Evolutionary conservation across 2,329 filamentous ascomycete genomes (phyloP).

Genomic region (Arthrobotrys sinensis): DNA sequence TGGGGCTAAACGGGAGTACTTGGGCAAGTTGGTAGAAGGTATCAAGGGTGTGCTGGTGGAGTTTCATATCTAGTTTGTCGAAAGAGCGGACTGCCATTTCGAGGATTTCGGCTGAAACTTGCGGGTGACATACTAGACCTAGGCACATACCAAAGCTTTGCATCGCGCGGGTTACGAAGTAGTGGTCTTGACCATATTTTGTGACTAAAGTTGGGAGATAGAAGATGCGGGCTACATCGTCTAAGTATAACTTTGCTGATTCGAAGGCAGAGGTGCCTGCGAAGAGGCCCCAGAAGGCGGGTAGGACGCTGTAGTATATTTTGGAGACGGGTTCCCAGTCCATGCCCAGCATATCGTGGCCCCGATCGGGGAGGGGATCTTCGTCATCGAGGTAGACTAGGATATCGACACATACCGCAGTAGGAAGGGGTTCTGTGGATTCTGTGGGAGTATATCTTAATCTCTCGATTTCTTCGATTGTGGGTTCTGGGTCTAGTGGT

Average conservation of each 20-base stretch:
- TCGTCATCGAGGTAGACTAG: constrained; percentile 25
- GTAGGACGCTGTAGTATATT: constrained; percentile 41
- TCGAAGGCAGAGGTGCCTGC: constrained; percentile 52
- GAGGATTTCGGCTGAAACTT: constrained; percentile 41
- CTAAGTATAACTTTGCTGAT: constrained; percentile 50
- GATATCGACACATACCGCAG: constrained; percentile 32
- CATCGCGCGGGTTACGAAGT: constrained; percentile 43
- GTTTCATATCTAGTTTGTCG: constrained; percentile 43
- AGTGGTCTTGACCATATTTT: constrained; percentile 44
- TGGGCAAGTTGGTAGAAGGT: constrained; percentile 50
- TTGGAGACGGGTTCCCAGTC: constrained; percentile 44
- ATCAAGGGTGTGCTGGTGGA: constrained; percentile 45
- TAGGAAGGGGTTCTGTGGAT: constrained; percentile 38
- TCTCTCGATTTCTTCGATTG: constrained; percentile 45
- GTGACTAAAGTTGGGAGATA: constrained; percentile 52
- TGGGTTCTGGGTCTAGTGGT: constrained; percentile 35
- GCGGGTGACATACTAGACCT: constrained; percentile 45
- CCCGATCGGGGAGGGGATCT: constrained; percentile 40
- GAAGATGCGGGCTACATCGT: constrained; percentile 49
- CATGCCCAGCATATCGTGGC: constrained; percentile 45
- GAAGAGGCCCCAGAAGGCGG: constrained; percentile 53
- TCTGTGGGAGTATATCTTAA: constrained; percentile 49
- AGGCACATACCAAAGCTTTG: constrained; percentile 56
- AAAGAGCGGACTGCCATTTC: constrained; percentile 43
- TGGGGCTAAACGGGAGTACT: constrained; percentile 40